These are phyloP conservation scores for Leccinum barrowsii DNA, from an alignment of 768 basidiomycete genomes.

Conservation along the genomic window DNA sequence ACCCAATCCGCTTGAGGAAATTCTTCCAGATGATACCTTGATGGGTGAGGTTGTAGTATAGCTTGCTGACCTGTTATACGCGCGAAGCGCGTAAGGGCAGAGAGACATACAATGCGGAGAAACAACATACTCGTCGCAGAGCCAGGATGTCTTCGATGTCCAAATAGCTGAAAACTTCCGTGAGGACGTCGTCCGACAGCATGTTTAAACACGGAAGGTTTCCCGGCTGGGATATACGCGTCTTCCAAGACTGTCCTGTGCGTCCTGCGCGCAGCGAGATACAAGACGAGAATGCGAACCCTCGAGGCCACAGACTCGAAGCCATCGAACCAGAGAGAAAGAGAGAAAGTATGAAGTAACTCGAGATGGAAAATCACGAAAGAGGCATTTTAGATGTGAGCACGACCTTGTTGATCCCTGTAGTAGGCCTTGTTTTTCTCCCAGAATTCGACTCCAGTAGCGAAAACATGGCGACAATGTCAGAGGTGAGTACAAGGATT, in stretches of 20 bases:
- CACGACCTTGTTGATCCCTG: conserved; percentile 14
- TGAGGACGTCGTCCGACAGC: conserved; percentile 38
- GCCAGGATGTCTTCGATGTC: conserved; percentile 37
- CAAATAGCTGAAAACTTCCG: conserved; percentile 36
- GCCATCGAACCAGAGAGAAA: conserved; percentile 18
- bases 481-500: conserved; percentile 17
- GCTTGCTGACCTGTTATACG: conserved; percentile 47
- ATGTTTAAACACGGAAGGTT: conserved; percentile 28
- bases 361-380: neutral
- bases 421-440: conserved; percentile 23
- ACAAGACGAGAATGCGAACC: conserved; percentile 20
- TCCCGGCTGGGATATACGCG: conserved; percentile 19
- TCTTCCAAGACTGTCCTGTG: conserved; percentile 24
- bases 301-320: conserved; percentile 21
- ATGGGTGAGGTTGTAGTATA: conserved; percentile 61
- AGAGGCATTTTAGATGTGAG: conserved; percentile 22
- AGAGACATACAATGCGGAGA: neutral
- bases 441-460: conserved; percentile 8
- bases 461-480: conserved; percentile 24
- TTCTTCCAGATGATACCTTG: conserved; percentile 69
- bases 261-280: conserved; percentile 7
- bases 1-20: conserved; percentile 48
- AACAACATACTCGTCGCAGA: conserved; percentile 33
- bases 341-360: conserved; percentile 2
- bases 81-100: neutral